Base-by-base conservation (phyloP, 306 rosid genomes). In the Potentilla sterilis region DNA sequence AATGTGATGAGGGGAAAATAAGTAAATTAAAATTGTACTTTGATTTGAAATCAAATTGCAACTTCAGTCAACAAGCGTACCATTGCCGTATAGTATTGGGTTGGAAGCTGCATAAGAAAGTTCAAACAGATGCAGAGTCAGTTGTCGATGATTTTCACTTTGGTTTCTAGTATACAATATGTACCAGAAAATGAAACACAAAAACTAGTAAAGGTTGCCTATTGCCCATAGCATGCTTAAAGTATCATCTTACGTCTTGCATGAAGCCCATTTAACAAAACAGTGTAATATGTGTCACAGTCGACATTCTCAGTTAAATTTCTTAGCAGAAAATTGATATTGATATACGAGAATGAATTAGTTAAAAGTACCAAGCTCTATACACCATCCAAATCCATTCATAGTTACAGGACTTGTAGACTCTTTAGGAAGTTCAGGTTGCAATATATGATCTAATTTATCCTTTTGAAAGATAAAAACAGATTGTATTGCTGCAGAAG, bases 81-180 rank as follows among this genome's bases (percentile, higher is more conserved):
- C 96, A 83, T 57, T 81, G 98, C 98, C 84, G 41, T 88, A 69
- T 88, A 91, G 72, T 78, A 83, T 84, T 93, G 97, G 67, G 98
- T 93, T 37, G 89, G 98, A 80, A 93, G 93, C 98, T 93, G 96
- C 92, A 86, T 47, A 77, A 77, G 51, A 43, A 84, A 80, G 76
- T 62, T 81, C 59, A 28, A 77, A 77, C 22, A 81, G 90, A 72
- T 28, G 28, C 2, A 47, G 67, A 67, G 77, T 79, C 74, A 68
- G 59, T 73, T 55, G 28, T 28, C 28, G 1, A 28, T 28, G 28
- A 28, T 28, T 28, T 28, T 28, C 28, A 28, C 28, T 28, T 28
- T 28, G 28, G 57, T 51, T 51, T 51, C 52, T 18, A n/a, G 57
- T 51, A 51, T 5, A 48, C 57, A 51, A 51, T 6, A 51, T n/a